Evolutionary conservation across 2,329 filamentous ascomycete genomes (phyloP).

Genomic region (Pseudogymnoascus sp.): DNA sequence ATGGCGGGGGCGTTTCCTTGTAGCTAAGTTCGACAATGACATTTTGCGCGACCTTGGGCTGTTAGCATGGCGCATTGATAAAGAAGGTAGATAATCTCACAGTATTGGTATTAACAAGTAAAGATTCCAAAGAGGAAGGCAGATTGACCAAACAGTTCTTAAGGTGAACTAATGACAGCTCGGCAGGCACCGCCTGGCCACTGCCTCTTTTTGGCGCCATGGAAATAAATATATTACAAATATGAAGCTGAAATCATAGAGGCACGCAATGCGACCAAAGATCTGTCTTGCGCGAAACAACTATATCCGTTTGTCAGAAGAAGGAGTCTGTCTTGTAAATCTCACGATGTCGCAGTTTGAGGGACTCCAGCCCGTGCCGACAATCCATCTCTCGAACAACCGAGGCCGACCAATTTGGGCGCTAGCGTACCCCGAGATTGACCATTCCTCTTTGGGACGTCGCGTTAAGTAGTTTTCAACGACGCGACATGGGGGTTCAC

Average conservation of each 20-base stretch:
- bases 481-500: conserved; percentile 8
- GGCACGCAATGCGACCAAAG: conserved; percentile 3
- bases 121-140: conserved; percentile 70
- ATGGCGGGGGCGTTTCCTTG: conserved; percentile 46
- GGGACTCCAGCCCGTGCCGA: conserved; percentile 1
- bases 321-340: not conserved
- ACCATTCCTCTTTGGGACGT: not conserved
- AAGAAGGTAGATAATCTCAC: conserved; percentile 41
- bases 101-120: conserved; percentile 83
- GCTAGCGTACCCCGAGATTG: conserved; percentile 1
- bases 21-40: conserved; percentile 87
- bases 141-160: conserved; percentile 95
- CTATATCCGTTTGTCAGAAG: not conserved
- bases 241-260: conserved; percentile 3
- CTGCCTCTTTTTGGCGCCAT: conserved; percentile 29
- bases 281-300: not conserved
- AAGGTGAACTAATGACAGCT: conserved; percentile 76
- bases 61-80: conserved; percentile 12
- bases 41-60: conserved; percentile 74
- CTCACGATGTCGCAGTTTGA: not conserved
- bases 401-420: conserved; percentile 2
- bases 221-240: conserved; percentile 6
- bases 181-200: conserved; percentile 60
- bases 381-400: conserved; percentile 9
- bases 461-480: conserved; percentile 4